Evolutionary conservation across 306 rosid genomes (phyloP).

Genomic region (Styphnolobium japonicum): DNA sequence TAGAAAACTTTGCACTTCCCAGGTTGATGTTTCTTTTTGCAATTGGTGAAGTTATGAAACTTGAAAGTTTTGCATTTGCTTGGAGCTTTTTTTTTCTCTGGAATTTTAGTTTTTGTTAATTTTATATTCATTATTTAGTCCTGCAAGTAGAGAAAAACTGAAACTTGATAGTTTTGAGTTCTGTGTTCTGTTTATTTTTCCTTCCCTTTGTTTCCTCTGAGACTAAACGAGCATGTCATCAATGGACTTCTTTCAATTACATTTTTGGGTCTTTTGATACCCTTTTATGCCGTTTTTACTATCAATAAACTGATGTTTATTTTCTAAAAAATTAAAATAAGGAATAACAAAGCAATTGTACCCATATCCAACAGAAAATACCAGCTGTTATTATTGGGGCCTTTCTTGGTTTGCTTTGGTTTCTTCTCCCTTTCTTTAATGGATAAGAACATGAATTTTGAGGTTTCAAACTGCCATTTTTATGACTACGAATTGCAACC

Average conservation of each 20-base stretch:
- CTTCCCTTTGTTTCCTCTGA: not conserved
- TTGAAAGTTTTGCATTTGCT: not conserved
- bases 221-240: not conserved
- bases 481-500: not conserved
- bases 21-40: not conserved
- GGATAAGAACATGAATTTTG: conserved; percentile 17
- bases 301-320: not conserved
- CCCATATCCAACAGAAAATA: not conserved
- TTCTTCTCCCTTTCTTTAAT: not conserved
- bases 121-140: not conserved
- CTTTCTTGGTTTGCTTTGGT: not conserved
- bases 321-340: not conserved
- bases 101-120: not conserved
- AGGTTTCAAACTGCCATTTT: not conserved
- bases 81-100: not conserved
- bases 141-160: not conserved
- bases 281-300: not conserved
- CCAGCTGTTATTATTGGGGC: not conserved
- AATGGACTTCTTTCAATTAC: not conserved
- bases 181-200: not conserved
- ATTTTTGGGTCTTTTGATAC: not conserved
- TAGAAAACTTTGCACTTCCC: not conserved
- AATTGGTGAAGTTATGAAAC: not conserved
- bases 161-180: not conserved
- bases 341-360: not conserved